Evolutionary conservation across 2,329 filamentous ascomycete species (phyloP), one percentile per base, ranked within the genome.

Genomic region (Penicillium sp.): DNA sequence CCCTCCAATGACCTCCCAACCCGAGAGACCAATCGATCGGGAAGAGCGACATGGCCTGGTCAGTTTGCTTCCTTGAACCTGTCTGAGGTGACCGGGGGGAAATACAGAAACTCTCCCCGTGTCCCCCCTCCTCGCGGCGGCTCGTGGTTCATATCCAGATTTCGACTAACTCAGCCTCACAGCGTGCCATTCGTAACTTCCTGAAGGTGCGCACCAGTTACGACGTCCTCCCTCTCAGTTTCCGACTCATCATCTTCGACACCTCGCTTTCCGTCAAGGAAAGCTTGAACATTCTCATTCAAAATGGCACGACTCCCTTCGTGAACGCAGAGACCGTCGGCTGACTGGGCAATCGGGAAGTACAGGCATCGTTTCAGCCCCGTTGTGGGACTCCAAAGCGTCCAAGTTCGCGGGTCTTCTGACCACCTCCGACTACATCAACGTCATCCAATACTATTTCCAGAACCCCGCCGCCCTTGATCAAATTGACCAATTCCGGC

Each of bases 401-500:
- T 95, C 92, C 24, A 90, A 88, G 33, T 99, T 97, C 73, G 94
- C 93, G 38, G 94, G 94, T 36, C 83, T 99, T 45, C 81, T 99
- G 60, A 99, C 94, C 26, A 94, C 91, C 58, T 95, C 91, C 56
- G 94, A 99, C 75, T 99, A 94, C 72, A 95, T 99, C 76, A 99
- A 99, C 68, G 88, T 99, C 52, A 95, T 99, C 38, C 93, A 97
- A 72, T 99, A 99, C 75, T 97, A 99, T 79, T 96, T 91, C 80
- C 92, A 97, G 74, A 95, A 94, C 64, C 94, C 93, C 2, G 90
- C 95, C 61, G 88, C 92, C 53, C 83, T 97, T 56, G 85, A 86
- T 60, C 86, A 93, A 69, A 89, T 99, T 64, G 94, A 97, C 62
- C 89, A 96, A 72, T 96, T 99, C 71, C 87, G 90, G 43, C 77